Percentiles rank a stretch among this genome's conserved stretches.
Evolutionary conservation across 768 basidiomycete genomes (phyloP).

Genomic region (Mycena capillaripes): DNA sequence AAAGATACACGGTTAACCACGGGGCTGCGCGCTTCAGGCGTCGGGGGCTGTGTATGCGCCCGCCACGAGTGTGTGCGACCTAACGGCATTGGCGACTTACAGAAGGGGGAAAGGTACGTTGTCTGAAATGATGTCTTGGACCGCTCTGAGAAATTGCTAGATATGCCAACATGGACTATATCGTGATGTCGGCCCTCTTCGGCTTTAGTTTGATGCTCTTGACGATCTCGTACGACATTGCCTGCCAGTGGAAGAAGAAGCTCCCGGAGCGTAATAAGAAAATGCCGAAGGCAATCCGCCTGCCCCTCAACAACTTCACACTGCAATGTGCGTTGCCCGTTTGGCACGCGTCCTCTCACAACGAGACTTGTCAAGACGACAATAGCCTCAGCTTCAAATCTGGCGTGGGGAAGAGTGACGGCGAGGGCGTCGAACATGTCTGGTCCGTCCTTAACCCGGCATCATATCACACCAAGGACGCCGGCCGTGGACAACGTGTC

Average conservation of each 20-base stretch:
- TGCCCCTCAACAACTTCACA: background rate
- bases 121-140: background rate
- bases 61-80: too few species aligned
- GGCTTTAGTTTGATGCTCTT: background rate
- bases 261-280: background rate
- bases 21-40: background rate
- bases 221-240: background rate
- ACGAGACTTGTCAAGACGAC: background rate
- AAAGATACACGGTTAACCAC: background rate
- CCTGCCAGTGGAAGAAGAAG: too few species aligned
- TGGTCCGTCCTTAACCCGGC: background rate
- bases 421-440: background rate
- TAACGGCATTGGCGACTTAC: background rate
- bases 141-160: background rate
- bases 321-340: background rate
- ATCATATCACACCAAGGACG: background rate
- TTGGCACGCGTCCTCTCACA: background rate
- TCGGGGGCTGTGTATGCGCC: background rate
- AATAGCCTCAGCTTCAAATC: background rate
- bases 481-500: background rate
- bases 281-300: background rate
- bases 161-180: background rate
- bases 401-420: constrained; percentile 1
- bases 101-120: background rate
- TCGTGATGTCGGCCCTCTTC: background rate